A percentile compares a stretch with the other conserved stretches of the same genome.
Evolutionary conservation across 169 alveolate genomes (phyloP).

Genomic region (Besnoitia besnoiti): DNA sequence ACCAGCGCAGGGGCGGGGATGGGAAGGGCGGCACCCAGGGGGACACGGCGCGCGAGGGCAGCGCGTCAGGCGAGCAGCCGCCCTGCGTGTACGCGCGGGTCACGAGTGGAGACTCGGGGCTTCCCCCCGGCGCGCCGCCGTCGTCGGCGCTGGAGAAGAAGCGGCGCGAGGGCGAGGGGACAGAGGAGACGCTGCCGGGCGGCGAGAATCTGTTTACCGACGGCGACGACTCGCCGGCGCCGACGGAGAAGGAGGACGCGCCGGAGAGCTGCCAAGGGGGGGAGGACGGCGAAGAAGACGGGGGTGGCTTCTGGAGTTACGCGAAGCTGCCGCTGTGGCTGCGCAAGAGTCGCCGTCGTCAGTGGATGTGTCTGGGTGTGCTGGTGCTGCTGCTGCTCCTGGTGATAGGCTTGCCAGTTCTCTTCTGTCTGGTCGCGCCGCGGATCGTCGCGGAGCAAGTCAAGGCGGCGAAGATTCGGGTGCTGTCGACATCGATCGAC

Average conservation of each 20-base stretch:
- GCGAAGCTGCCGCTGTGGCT: not conserved
- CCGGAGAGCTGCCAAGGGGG: too few relatives aligned
- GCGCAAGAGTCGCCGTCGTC: not conserved
- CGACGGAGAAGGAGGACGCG: not conserved
- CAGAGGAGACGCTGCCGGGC: not conserved
- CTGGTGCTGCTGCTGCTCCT: constrained; percentile 22
- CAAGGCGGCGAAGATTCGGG: not conserved
- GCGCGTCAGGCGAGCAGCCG: not conserved
- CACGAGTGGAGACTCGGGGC: too few relatives aligned
- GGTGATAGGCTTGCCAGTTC: not conserved
- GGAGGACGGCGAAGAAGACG: too few relatives aligned
- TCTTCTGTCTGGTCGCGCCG: constrained; percentile 20
- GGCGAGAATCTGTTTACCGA: not conserved
- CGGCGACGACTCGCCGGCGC: not conserved
- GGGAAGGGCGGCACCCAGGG: not conserved
- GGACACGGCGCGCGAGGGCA: not conserved
- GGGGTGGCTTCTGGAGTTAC: not conserved
- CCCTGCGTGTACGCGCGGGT: too few relatives aligned
- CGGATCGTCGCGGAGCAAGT: not conserved
- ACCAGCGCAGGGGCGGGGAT: not conserved
- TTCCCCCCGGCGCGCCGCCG: not conserved
- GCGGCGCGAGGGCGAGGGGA: not conserved
- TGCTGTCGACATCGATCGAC: not conserved
- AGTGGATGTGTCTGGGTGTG: not conserved
- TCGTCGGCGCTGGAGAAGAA: not conserved